phyloP scores from a whole-genome alignment of 2,329 filamentous ascomycete species.

The Calonectria ilicicola region DNA sequence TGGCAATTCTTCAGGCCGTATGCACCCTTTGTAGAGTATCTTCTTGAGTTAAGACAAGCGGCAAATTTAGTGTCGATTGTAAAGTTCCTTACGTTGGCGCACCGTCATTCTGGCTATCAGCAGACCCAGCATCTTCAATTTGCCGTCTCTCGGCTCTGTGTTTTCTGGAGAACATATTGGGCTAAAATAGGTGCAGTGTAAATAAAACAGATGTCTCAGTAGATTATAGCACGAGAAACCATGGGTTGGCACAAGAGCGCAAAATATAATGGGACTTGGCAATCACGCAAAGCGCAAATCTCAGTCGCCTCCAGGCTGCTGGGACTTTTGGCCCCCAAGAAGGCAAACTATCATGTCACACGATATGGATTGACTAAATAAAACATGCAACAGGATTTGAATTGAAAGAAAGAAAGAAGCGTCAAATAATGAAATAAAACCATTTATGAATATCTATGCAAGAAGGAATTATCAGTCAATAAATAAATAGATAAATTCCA shows the following conservation, averaged over 20 bases:
- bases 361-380: no score
- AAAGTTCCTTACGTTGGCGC: background rate
- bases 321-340: background rate
- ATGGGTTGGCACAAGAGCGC: background rate
- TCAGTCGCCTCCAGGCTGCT: no score
- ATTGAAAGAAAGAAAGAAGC: no score
- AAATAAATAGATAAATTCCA: no score
- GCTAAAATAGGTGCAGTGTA: background rate
- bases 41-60: background rate
- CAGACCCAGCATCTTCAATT: background rate
- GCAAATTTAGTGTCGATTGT: background rate
- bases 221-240: background rate
- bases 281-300: background rate
- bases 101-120: background rate
- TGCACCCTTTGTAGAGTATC: background rate
- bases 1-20: background rate
- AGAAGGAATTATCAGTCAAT: no score
- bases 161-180: background rate
- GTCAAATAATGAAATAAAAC: no score
- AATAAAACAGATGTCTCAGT: background rate
- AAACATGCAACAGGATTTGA: no score
- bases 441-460: no score
- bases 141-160: background rate
- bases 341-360: background rate
- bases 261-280: no score